Percentiles rank a stretch among this genome's conserved stretches.
Evolutionary conservation across 1,139 yeast species (phyloP).

Genomic region (Hyphopichia fennica): DNA sequence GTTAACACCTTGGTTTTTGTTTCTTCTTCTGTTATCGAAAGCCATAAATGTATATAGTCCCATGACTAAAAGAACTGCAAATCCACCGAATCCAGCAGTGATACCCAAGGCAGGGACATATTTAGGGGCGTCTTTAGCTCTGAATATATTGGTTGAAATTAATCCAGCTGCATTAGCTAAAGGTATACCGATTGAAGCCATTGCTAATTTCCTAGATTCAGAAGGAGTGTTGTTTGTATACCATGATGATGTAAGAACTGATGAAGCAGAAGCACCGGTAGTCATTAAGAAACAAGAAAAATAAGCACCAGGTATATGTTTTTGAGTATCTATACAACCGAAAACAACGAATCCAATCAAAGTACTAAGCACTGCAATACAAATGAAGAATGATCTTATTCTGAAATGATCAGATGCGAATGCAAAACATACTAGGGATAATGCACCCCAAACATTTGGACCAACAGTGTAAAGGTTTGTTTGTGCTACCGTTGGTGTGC

Average conservation of each 20-base stretch:
- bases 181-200: constrained; percentile 31
- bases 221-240: constrained; percentile 52
- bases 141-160: constrained; percentile 30
- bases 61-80: constrained; percentile 22
- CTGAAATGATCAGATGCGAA: constrained; percentile 24
- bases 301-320: constrained; percentile 41
- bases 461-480: constrained; percentile 31
- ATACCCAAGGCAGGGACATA: constrained; percentile 32
- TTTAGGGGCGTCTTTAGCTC: constrained; percentile 30
- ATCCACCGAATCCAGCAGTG: constrained; percentile 35
- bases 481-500: constrained; percentile 24
- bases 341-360: constrained; percentile 46
- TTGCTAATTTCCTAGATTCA: constrained; percentile 32
- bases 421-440: constrained; percentile 21
- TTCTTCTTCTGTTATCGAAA: constrained; percentile 42
- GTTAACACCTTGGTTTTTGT: constrained; percentile 39
- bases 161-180: constrained; percentile 35
- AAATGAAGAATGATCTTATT: constrained; percentile 34
- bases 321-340: constrained; percentile 41
- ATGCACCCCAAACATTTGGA: constrained; percentile 32
- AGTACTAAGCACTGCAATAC: constrained; percentile 35
- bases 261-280: constrained; percentile 32
- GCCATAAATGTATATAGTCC: constrained; percentile 30
- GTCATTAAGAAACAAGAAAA: constrained; percentile 36
- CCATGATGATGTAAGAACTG: constrained; percentile 50